Evolutionary conservation across 1,139 yeast genomes (phyloP).

Genomic region (Candida sp.): DNA sequence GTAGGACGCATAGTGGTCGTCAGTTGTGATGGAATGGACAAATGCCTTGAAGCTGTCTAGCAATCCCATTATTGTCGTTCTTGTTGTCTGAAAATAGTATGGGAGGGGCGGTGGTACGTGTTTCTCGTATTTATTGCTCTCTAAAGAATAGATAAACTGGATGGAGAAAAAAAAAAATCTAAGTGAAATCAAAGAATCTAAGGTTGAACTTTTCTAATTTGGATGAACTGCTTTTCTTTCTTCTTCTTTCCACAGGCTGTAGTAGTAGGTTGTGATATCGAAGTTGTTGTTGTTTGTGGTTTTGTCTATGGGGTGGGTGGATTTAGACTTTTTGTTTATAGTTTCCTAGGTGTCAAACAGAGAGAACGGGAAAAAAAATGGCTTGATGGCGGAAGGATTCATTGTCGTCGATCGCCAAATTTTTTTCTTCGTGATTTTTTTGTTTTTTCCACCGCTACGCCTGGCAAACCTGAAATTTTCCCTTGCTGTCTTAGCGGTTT

Average conservation of each 20-base stretch:
- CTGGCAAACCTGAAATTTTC: background rate
- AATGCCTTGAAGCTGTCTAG: constrained; percentile 52
- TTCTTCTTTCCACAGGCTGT: background rate
- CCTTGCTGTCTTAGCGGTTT: background rate
- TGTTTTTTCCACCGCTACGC: background rate
- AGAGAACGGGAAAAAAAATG: background rate
- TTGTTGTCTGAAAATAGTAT: background rate
- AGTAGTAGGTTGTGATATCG: background rate
- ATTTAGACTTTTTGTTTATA: background rate
- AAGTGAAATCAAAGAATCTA: background rate
- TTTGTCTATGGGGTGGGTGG: background rate
- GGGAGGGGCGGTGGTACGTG: background rate
- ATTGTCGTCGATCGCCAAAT: constrained; percentile 1
- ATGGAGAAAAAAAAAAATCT: background rate
- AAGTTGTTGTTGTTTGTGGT: background rate
- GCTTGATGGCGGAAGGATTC: background rate
- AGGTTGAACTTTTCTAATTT: background rate
- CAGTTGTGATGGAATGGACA: constrained; percentile 65
- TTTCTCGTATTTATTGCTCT: no score
- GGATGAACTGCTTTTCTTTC: background rate
- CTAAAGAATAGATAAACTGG: background rate
- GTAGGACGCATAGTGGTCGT: constrained; percentile 67
- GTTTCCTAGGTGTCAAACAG: background rate
- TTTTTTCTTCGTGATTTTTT: background rate
- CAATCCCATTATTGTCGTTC: constrained; percentile 36